These are phyloP conservation scores for Pseudozyma pruni DNA, from an alignment of 1,284 basidiomycete species.

Conservation along the genomic window DNA sequence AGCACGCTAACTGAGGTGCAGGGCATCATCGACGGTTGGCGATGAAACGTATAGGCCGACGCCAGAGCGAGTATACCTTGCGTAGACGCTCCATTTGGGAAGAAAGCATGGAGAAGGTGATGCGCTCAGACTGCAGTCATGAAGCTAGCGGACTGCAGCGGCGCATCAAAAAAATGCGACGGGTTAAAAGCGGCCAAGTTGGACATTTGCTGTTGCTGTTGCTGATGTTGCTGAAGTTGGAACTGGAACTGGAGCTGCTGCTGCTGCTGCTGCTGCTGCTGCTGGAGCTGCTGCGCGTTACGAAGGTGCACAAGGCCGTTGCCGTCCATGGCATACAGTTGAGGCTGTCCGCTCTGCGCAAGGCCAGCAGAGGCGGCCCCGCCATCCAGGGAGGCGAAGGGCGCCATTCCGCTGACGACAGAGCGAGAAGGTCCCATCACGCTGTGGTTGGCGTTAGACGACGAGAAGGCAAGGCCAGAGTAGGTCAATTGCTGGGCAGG, in stretches of 20 bases:
- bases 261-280: conserved; percentile 15
- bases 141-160: conserved; percentile 51
- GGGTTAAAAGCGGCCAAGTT: conserved; percentile 22
- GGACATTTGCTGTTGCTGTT: conserved; percentile 24
- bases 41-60: not conserved
- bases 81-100: not conserved
- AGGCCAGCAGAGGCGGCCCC: conserved; percentile 4
- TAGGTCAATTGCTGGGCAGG: conserved; percentile 22
- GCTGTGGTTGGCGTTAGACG: conserved; percentile 12
- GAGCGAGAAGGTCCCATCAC: conserved; percentile 8
- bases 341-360: conserved; percentile 19
- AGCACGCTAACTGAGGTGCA: conserved; percentile 24
- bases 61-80: not conserved
- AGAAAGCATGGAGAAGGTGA: not conserved
- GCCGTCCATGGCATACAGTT: conserved; percentile 30
- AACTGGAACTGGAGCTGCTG: conserved; percentile 23
- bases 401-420: conserved; percentile 5
- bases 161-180: conserved; percentile 52
- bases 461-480: conserved; percentile 32
- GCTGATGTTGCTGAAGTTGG: conserved; percentile 26
- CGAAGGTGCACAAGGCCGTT: conserved; percentile 26
- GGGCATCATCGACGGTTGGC: conserved; percentile 13
- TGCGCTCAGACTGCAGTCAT: conserved; percentile 50
- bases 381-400: conserved; percentile 13
- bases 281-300: conserved; percentile 37